These are phyloP conservation scores for Onygenales sp. DNA, from an alignment of 2,329 filamentous ascomycete genomes.

Conservation along the genomic window DNA sequence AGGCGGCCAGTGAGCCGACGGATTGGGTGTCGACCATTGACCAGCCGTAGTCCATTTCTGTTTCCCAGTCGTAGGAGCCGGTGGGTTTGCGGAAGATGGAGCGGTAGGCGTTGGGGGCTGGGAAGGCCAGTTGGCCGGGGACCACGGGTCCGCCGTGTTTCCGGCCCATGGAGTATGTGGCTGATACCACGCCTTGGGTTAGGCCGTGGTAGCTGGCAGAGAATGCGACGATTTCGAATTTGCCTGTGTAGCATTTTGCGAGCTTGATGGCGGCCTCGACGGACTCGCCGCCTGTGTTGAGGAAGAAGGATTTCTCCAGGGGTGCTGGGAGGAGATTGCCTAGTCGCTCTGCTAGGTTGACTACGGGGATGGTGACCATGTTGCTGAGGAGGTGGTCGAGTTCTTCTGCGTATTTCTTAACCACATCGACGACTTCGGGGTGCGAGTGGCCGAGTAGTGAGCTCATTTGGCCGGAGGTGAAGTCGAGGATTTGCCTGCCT, in stretches of 20 bases:
- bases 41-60: conserved; percentile 55
- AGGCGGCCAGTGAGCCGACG: conserved; percentile 52
- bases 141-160: conserved; percentile 39
- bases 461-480: conserved; percentile 53
- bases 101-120: conserved; percentile 52
- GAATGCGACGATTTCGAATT: conserved; percentile 55
- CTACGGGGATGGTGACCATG: conserved; percentile 50
- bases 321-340: conserved; percentile 37
- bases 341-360: conserved; percentile 45
- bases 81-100: conserved; percentile 51
- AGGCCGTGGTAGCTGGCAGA: conserved; percentile 54
- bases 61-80: conserved; percentile 56
- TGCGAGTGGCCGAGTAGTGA: conserved; percentile 50
- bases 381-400: conserved; percentile 52
- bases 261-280: conserved; percentile 57
- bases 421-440: conserved; percentile 47
- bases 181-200: conserved; percentile 43
- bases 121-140: conserved; percentile 50
- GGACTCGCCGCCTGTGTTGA: conserved; percentile 48
- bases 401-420: conserved; percentile 38
- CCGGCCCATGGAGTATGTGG: conserved; percentile 46
- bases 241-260: conserved; percentile 54
- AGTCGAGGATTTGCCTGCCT: conserved; percentile 44
- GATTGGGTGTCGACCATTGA: conserved; percentile 50
- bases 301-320: conserved; percentile 48